Evolutionary conservation across 2,329 filamentous ascomycete genomes (phyloP).

Genomic region (Aspergillus texensis): DNA sequence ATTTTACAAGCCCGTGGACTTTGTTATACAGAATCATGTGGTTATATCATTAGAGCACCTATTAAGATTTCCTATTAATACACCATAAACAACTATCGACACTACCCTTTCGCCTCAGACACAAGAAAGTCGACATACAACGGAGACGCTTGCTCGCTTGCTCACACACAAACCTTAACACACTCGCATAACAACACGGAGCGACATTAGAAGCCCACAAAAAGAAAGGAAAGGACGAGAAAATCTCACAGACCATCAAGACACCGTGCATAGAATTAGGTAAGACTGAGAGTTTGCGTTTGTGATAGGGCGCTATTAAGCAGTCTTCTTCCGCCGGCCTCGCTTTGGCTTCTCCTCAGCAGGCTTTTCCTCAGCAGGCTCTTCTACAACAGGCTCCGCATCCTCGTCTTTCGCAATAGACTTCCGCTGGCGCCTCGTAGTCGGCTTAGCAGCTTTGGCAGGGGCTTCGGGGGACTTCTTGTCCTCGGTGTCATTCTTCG

Average conservation of each 20-base stretch:
- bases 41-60: not conserved
- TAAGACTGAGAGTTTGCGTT: not conserved
- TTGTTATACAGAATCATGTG: not conserved
- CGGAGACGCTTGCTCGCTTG: not conserved
- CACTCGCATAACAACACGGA: not conserved
- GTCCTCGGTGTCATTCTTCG: constrained; percentile 17
- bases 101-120: not conserved
- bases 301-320: not conserved
- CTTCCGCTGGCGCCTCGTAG: constrained; percentile 20
- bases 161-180: not conserved
- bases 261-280: not conserved
- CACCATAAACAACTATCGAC: not conserved
- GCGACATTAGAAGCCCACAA: not conserved
- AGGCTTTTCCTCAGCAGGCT: constrained; percentile 13
- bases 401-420: constrained; percentile 16
- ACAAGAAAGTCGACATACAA: not conserved
- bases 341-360: constrained; percentile 27
- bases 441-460: constrained; percentile 16
- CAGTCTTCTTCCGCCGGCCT: constrained; percentile 26
- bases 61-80: not conserved
- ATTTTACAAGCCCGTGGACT: constrained; percentile 10
- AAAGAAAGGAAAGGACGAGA: not conserved
- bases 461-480: constrained; percentile 9
- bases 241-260: not conserved
- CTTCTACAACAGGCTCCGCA: constrained; percentile 21